A percentile compares a stretch with the other conserved stretches of the same genome.
Evolutionary conservation across 2,329 filamentous ascomycete species (phyloP).

Genomic region (Monilinia laxa): DNA sequence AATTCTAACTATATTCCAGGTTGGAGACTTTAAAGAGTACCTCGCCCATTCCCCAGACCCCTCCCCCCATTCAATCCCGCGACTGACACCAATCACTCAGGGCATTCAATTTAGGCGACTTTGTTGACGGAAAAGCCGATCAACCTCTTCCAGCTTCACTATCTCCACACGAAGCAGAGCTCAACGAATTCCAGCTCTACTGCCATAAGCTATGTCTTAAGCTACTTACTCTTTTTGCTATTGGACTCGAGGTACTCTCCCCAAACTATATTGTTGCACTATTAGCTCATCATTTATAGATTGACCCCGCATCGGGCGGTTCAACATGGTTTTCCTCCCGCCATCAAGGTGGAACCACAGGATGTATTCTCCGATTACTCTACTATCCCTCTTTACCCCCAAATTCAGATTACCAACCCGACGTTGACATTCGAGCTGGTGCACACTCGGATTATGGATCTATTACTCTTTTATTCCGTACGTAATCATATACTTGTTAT

Average conservation of each 20-base stretch:
- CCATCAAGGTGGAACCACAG: conserved; percentile 56
- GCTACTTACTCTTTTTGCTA: conserved; percentile 73
- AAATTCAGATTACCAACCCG: conserved; percentile 47
- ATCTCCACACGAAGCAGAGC: conserved; percentile 54
- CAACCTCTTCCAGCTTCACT: conserved; percentile 75
- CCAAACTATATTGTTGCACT: not conserved
- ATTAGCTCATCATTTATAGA: conserved; percentile 24
- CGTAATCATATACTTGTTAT: not conserved
- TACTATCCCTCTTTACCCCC: conserved; percentile 61
- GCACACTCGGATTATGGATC: conserved; percentile 83
- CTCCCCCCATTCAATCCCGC: not conserved
- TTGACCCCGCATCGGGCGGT: conserved; percentile 33
- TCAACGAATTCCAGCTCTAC: conserved; percentile 64
- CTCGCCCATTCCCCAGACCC: conserved; percentile 32
- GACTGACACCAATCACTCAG: conserved; percentile 46
- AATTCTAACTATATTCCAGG: conserved; percentile 45
- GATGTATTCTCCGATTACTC: conserved; percentile 59
- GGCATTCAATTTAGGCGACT: conserved; percentile 89
- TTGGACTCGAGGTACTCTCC: conserved; percentile 63
- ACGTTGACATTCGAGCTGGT: conserved; percentile 75
- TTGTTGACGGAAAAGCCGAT: conserved; percentile 62
- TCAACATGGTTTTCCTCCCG: conserved; percentile 53
- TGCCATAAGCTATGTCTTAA: conserved; percentile 73
- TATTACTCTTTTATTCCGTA: conserved; percentile 71
- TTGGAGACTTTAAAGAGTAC: conserved; percentile 86